Evolutionary conservation across 2,329 filamentous ascomycete species (phyloP).

Genomic region (Pseudogymnoascus sp.): DNA sequence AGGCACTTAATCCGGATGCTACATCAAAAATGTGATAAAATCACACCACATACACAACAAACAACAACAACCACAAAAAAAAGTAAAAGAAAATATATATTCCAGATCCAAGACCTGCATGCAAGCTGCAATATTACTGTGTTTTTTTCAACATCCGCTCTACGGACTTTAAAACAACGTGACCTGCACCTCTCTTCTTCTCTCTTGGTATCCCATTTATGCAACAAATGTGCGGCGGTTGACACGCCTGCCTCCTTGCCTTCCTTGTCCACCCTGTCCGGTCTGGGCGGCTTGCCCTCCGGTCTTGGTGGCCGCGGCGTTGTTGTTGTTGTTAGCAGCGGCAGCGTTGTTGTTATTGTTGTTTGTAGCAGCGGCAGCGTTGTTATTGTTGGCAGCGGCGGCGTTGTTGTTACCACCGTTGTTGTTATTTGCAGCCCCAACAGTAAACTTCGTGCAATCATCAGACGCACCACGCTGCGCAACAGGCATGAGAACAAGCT

Average conservation of each 20-base stretch:
- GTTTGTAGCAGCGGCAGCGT: slow-evolving; percentile 13
- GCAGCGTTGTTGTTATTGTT: slow-evolving; percentile 13
- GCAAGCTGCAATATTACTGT: slow-evolving; percentile 1
- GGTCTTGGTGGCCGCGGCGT: not conserved
- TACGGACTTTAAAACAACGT: not conserved
- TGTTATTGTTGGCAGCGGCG: slow-evolving; percentile 10
- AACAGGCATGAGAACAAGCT: slow-evolving; percentile 36
- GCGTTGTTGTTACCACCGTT: slow-evolving; percentile 13
- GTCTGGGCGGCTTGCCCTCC: no score
- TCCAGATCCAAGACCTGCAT: not conserved
- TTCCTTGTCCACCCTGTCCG: not conserved
- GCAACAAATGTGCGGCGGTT: not conserved
- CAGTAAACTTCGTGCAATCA: slow-evolving; percentile 38
- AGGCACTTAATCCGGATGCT: not conserved
- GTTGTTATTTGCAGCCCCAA: slow-evolving; percentile 21
- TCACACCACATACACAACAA: not conserved
- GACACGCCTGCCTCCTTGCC: not conserved
- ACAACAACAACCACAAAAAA: not conserved
- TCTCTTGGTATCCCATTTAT: not conserved
- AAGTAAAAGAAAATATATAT: not conserved
- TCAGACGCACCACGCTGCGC: slow-evolving; percentile 38
- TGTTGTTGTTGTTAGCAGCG: slow-evolving; percentile 15
- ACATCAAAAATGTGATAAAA: not conserved
- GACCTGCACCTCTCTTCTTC: not conserved
- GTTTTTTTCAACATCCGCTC: not conserved